Percentiles rank a stretch among this genome's conserved stretches.
Evolutionary conservation across 495 filamentous ascomycete genomes (phyloP).

Genomic region (Pyrenopolyporus hunteri): DNA sequence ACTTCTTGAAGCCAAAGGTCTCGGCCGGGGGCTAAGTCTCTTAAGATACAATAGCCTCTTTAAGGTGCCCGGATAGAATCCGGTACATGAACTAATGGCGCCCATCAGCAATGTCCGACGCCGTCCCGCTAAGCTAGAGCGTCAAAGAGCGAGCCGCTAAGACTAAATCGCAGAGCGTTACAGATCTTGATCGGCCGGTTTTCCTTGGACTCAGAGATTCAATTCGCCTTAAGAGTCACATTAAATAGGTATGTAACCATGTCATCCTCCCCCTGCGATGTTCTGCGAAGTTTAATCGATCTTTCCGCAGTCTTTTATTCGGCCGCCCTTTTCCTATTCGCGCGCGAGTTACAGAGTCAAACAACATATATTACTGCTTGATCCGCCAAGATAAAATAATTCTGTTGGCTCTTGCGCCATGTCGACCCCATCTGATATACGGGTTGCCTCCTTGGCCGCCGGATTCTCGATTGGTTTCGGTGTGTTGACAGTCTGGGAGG

Average conservation of each 20-base stretch:
- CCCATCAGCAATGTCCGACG: background rate
- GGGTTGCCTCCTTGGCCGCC: conserved; percentile 46
- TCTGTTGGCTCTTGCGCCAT: background rate
- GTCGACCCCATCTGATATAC: background rate
- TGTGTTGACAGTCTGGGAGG: conserved; percentile 49
- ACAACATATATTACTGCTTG: background rate
- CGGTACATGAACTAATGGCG: background rate
- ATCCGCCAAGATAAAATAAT: background rate
- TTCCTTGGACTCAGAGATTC: background rate
- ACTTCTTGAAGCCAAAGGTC: background rate
- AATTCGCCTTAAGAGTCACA: background rate
- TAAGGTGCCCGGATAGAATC: background rate
- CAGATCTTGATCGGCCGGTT: background rate
- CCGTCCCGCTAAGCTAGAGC: background rate
- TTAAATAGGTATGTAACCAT: background rate
- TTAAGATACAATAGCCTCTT: background rate
- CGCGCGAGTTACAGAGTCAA: background rate
- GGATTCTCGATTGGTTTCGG: conserved; percentile 53
- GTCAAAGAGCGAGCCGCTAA: background rate
- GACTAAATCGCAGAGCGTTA: background rate
- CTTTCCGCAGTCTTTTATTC: background rate
- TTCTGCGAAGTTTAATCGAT: background rate
- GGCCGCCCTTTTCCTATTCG: background rate
- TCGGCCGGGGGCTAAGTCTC: background rate
- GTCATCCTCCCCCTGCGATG: background rate